Evolutionary conservation across 169 alveolate genomes (phyloP), one percentile per base, ranked within the genome.

Genomic region (Cryptosporidium meleagridis): DNA sequence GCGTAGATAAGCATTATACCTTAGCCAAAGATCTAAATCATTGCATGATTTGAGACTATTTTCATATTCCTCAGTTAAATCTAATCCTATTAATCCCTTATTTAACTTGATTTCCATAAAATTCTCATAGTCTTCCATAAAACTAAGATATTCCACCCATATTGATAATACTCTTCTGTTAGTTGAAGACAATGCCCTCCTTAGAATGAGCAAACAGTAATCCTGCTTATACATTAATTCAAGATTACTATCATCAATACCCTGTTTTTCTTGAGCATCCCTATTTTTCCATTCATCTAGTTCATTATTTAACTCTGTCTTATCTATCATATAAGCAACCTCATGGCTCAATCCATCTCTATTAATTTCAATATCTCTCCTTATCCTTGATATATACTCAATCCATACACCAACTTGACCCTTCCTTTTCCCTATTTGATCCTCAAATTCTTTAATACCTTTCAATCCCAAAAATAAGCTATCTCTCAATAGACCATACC

Each of bases 1-100:
- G 39, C 69, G 26, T 62, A 65, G 44, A 41, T 80, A 80, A 21
- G 58, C 26, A 12, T 35, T 65, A 39, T 80, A 80, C 0, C 52
- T 44, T 31, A 80, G n/a, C 89, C 89, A 80, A 26, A 80, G 23
- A 37, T 61, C 68, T 2, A 65, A 61, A 21, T 80, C 89, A 41
- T 80, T 80, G 31, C 89, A 62, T 31, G 73, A 80, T 67, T 44
- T 80, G n/a, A 80, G 62, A 44, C 80, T 41, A 41, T 26, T 39
- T 44, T 80, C 89, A 26, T 80, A 80, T 29, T 59, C 89, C 3
- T 62, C 35, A 6, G 33, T 26, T 39, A 80, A 23, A 59, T 62
- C 75, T 23, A 80, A 12, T 18, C 67, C 53, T 58, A 80, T 21
- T 29, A 62, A 14, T 48, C 8, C 26, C 21, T 62, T 65, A 18